Conservation (phyloP, 2,329 filamentous ascomycete genomes). For the Ceratocystis colombiana region DNA sequence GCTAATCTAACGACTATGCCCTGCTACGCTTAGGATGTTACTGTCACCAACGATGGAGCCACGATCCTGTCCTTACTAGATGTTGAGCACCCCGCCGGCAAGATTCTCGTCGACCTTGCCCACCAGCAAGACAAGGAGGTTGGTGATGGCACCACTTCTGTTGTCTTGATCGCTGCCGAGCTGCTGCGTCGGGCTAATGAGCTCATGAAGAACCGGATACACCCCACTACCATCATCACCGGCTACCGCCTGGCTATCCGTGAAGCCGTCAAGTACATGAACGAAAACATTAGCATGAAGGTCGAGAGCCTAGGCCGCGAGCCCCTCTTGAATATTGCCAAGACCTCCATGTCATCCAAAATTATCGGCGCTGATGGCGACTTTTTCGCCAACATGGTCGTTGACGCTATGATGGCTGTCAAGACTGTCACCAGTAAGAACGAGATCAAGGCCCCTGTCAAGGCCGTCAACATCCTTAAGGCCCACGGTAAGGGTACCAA, state of each 20-base stretch:
- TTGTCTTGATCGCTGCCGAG: constrained; percentile 94
- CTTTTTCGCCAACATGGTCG: constrained; percentile 95
- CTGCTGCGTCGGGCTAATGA: constrained; percentile 89
- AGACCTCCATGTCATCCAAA: constrained; percentile 99
- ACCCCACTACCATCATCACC: constrained; percentile 98
- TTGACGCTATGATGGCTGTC: constrained; percentile 90
- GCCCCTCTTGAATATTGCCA: constrained; percentile 86
- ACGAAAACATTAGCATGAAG: constrained; percentile 93
- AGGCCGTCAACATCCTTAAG: constrained; percentile 97
- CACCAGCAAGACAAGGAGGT: constrained; percentile 99
- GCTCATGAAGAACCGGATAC: constrained; percentile 99
- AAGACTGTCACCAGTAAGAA: constrained; percentile 84
- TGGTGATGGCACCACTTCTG: constrained; percentile 94
- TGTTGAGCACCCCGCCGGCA: constrained; percentile 94
- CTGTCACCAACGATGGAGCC: constrained; percentile 96
- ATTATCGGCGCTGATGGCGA: constrained; percentile 93
- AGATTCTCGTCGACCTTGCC: constrained; percentile 93
- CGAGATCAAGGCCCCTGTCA: constrained; percentile 94
- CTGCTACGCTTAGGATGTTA: constrained; percentile 61
- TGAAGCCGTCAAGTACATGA: constrained; percentile 97
- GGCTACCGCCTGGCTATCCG: constrained; percentile 91
- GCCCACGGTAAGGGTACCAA: constrained; percentile 86
- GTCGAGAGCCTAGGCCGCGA: constrained; percentile 86
- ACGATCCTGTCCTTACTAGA: constrained; percentile 93
- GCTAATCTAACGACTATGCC: background rate